A percentile compares a stretch with the other conserved stretches of the same genome.
These are phyloP conservation scores for Canavalia gladiata DNA, from an alignment of 306 rosid genomes.

Conservation along the genomic window DNA sequence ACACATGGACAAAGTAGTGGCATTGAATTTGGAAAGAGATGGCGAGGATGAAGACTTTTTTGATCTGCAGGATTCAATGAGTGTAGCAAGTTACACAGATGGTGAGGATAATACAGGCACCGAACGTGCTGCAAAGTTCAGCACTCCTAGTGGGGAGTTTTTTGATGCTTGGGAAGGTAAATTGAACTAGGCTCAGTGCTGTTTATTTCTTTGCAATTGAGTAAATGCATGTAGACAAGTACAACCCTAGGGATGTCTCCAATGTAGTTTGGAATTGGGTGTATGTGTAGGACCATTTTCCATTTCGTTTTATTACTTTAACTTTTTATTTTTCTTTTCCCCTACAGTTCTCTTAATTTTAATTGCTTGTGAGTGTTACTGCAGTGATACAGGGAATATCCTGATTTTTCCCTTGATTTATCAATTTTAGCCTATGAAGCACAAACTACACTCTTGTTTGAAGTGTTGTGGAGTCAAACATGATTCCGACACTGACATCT, in stretches of 20 bases:
- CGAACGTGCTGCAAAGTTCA: conserved; percentile 53
- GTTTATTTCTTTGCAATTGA: conserved; percentile 7
- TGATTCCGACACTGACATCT: too few relatives aligned
- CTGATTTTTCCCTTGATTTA: not conserved
- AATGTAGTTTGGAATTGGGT: conserved; percentile 5
- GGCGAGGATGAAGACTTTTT: conserved; percentile 76
- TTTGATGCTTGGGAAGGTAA: conserved; percentile 97
- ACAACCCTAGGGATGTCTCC: not conserved
- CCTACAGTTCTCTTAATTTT: not conserved
- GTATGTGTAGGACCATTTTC: not conserved
- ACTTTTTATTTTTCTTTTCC: not conserved
- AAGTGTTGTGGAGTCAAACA: too few relatives aligned
- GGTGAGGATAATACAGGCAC: conserved; percentile 73
- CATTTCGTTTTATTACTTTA: not conserved
- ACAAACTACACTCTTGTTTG: too few relatives aligned
- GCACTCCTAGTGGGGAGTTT: conserved; percentile 62
- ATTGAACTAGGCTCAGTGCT: conserved; percentile 11
- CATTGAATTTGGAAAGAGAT: conserved; percentile 56
- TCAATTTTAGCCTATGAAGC: not conserved
- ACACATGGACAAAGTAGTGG: conserved; percentile 50
- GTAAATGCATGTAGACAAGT: conserved; percentile 7
- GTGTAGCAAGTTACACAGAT: conserved; percentile 75
- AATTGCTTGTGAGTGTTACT: not conserved
- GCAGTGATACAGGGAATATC: conserved; percentile 7
- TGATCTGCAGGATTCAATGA: conserved; percentile 84